These are phyloP conservation scores for Aspergillus brunneoviolaceus DNA, from an alignment of 2,329 filamentous ascomycete species.

Conservation along the genomic window DNA sequence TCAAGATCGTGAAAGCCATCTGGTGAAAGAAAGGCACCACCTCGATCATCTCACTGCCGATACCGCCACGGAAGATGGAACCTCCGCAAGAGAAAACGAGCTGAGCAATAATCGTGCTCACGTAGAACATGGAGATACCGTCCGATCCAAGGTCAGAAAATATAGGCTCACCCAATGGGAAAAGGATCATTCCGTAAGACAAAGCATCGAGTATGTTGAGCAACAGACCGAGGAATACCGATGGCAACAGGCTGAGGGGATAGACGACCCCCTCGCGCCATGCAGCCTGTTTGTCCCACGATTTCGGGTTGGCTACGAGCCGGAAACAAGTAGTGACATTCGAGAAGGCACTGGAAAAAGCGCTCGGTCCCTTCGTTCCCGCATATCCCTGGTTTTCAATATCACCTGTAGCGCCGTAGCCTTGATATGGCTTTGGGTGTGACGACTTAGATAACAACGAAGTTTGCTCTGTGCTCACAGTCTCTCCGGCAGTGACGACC, in stretches of 20 bases:
- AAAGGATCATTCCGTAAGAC: constrained; percentile 95
- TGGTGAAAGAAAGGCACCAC: constrained; percentile 99
- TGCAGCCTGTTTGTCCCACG: constrained; percentile 68
- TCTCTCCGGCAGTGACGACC: constrained; percentile 17
- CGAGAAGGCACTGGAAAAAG: constrained; percentile 20
- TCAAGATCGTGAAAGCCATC: constrained; percentile 88
- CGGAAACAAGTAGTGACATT: constrained; percentile 26
- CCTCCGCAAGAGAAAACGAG: constrained; percentile 80
- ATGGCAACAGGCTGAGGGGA: constrained; percentile 72
- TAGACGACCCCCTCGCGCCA: constrained; percentile 64
- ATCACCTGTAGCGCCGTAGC: constrained; percentile 35
- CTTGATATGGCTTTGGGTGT: constrained; percentile 27
- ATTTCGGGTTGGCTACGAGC: constrained; percentile 59
- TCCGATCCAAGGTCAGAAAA: constrained; percentile 86
- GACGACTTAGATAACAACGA: constrained; percentile 33
- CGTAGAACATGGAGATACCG: constrained; percentile 97
- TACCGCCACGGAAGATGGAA: constrained; percentile 84
- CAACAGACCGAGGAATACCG: constrained; percentile 82
- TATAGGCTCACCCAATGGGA: constrained; percentile 81
- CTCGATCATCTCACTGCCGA: constrained; percentile 97
- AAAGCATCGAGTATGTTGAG: constrained; percentile 92
- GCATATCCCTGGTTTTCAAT: constrained; percentile 29
- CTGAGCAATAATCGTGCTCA: constrained; percentile 94
- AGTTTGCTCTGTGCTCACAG: constrained; percentile 36
- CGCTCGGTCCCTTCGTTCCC: constrained; percentile 12